A percentile compares a stretch with the other conserved stretches of the same genome.
Evolutionary conservation across 257 asterid species (phyloP).

Genomic region (Solanum habrochaites): DNA sequence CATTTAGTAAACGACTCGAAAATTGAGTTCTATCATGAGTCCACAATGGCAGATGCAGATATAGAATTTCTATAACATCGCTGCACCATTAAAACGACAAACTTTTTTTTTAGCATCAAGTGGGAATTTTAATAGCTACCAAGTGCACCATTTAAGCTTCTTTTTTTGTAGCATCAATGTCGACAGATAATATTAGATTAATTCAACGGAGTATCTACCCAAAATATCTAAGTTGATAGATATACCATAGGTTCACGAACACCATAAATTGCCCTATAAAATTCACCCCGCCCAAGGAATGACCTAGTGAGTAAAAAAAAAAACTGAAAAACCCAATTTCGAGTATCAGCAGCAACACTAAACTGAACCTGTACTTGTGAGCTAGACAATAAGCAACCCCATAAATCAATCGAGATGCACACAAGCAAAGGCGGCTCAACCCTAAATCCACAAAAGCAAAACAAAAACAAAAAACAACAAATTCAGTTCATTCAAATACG

Average conservation of each 20-base stretch:
- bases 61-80: neutral
- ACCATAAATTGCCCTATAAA: neutral
- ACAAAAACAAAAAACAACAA: no score
- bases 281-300: neutral
- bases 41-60: neutral
- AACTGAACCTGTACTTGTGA: neutral
- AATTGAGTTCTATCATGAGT: neutral
- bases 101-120: neutral
- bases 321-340: neutral
- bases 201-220: neutral
- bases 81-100: neutral
- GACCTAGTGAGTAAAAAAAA: neutral
- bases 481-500: no score
- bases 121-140: neutral
- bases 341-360: neutral
- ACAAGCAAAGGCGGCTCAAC: neutral
- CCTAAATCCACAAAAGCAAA: no score
- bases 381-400: neutral
- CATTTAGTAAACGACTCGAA: neutral
- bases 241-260: neutral
- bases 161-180: rapidly evolving
- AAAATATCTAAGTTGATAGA: neutral
- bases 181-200: neutral
- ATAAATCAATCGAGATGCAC: neutral
- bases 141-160: neutral